Conservation (phyloP, 805 yeast genomes). For the Teunomyces lycoperdinae region DNA sequence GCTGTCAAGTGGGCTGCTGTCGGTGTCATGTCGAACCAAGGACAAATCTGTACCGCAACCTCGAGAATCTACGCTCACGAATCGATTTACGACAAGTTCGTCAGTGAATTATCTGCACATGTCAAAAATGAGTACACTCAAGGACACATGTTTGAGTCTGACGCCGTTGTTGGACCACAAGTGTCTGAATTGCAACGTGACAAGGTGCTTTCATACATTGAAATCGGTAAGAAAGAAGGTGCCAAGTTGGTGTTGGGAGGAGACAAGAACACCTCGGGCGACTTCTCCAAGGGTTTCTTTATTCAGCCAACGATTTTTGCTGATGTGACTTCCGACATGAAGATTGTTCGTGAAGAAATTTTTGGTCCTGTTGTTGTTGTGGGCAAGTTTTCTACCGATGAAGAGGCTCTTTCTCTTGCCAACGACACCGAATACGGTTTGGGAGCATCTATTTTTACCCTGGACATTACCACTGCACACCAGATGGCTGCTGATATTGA, state of each 20-base stretch:
- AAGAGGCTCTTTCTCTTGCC: slow-evolving; percentile 66
- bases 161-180: slow-evolving; percentile 59
- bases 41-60: slow-evolving; percentile 69
- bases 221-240: slow-evolving; percentile 44
- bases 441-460: slow-evolving; percentile 78
- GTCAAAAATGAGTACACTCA: slow-evolving; percentile 50
- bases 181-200: slow-evolving; percentile 57
- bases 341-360: slow-evolving; percentile 74
- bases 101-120: slow-evolving; percentile 42
- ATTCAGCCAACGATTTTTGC: slow-evolving; percentile 75
- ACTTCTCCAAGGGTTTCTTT: slow-evolving; percentile 54
- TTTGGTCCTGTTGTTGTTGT: slow-evolving; percentile 84
- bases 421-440: slow-evolving; percentile 76
- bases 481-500: slow-evolving; percentile 51
- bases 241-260: slow-evolving; percentile 43
- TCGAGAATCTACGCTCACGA: slow-evolving; percentile 62
- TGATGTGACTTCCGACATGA: slow-evolving; percentile 63
- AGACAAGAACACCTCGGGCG: slow-evolving; percentile 37
- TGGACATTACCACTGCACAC: slow-evolving; percentile 64
- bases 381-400: slow-evolving; percentile 61
- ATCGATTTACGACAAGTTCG: slow-evolving; percentile 51
- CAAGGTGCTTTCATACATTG: slow-evolving; percentile 40
- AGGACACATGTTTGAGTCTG: slow-evolving; percentile 51
- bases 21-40: slow-evolving; percentile 63
- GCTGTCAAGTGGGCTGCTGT: slow-evolving; percentile 67